Conservation (phyloP, 352 stramenopile genomes). For the Phytophthora podocarpi region DNA sequence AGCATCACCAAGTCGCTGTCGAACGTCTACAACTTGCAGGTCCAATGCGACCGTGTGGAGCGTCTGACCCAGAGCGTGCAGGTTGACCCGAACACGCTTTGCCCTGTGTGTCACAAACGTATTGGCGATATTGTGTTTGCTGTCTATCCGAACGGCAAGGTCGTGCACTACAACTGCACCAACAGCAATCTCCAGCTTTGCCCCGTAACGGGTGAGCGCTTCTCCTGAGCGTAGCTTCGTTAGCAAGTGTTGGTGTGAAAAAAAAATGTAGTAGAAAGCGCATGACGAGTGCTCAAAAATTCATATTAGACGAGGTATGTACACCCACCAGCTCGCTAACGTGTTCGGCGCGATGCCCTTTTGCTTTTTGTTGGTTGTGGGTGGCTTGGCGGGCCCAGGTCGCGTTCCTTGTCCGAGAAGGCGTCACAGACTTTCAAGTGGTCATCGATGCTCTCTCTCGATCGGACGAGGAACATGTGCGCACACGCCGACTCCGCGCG, state of each 20-base stretch:
- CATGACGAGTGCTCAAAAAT: slow-evolving; percentile 27
- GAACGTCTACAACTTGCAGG: slow-evolving; percentile 91
- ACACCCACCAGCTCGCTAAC: slow-evolving; percentile 16
- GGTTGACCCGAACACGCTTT: slow-evolving; percentile 81
- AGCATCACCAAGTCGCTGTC: slow-evolving; percentile 83
- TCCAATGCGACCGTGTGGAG: slow-evolving; percentile 86
- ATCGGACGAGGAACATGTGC: slow-evolving; percentile 69
- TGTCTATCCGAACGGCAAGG: slow-evolving; percentile 85
- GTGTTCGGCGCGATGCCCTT: slow-evolving; percentile 19
- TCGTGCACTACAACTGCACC: slow-evolving; percentile 91
- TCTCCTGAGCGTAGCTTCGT: slow-evolving; percentile 51
- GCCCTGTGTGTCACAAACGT: slow-evolving; percentile 83
- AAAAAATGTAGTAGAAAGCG: slow-evolving; percentile 31
- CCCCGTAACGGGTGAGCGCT: slow-evolving; percentile 81
- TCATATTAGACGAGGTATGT: slow-evolving; percentile 32
- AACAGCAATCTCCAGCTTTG: slow-evolving; percentile 84
- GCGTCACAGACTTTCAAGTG: slow-evolving; percentile 72
- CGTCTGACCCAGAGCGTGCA: slow-evolving; percentile 80
- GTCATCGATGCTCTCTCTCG: slow-evolving; percentile 68
- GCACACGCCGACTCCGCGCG: slow-evolving; percentile 59
- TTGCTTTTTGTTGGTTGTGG: slow-evolving; percentile 18
- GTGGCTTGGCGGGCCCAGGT: slow-evolving; percentile 38
- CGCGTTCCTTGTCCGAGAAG: slow-evolving; percentile 63
- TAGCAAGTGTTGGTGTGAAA: slow-evolving; percentile 31
- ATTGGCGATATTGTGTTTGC: slow-evolving; percentile 90